Evolutionary conservation across 768 basidiomycete genomes (phyloP).

Genomic region (Pisolithus sp.): DNA sequence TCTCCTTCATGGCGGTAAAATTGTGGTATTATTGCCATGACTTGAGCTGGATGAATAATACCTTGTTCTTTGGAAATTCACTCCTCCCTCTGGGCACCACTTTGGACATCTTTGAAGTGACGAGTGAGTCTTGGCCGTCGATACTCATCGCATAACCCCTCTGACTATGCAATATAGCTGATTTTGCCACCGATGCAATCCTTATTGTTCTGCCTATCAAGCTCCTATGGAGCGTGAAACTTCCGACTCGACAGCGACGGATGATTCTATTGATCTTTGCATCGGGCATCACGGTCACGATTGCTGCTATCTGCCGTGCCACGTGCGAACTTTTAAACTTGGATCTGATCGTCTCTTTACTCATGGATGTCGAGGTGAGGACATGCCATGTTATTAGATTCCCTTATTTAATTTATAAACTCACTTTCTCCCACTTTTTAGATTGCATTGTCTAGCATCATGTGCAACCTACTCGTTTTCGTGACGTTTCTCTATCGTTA

Average conservation of each 20-base stretch:
- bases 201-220: constrained; percentile 9
- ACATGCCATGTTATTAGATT: neutral
- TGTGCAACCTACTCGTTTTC: constrained; percentile 10
- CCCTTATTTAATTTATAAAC: neutral
- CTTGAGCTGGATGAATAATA: neutral
- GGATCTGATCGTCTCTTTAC: neutral
- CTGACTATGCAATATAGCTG: constrained; percentile 6
- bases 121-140: constrained; percentile 5
- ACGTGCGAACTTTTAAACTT: constrained; percentile 5
- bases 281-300: constrained; percentile 5
- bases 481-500: constrained; percentile 6
- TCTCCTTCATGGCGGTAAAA: constrained; percentile 2
- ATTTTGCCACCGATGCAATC: constrained; percentile 15
- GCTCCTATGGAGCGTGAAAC: constrained; percentile 2
- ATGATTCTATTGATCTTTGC: constrained; percentile 6
- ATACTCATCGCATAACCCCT: neutral
- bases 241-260: constrained; percentile 4
- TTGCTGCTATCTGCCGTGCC: constrained; percentile 4
- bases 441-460: constrained; percentile 11
- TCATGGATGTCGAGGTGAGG: constrained; percentile 13
- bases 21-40: neutral
- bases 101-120: constrained; percentile 11
- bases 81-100: neutral
- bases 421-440: neutral
- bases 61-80: neutral